Evolutionary conservation across 75 land plant genomes (phyloP).

Genomic region (Larix kaempferi): DNA sequence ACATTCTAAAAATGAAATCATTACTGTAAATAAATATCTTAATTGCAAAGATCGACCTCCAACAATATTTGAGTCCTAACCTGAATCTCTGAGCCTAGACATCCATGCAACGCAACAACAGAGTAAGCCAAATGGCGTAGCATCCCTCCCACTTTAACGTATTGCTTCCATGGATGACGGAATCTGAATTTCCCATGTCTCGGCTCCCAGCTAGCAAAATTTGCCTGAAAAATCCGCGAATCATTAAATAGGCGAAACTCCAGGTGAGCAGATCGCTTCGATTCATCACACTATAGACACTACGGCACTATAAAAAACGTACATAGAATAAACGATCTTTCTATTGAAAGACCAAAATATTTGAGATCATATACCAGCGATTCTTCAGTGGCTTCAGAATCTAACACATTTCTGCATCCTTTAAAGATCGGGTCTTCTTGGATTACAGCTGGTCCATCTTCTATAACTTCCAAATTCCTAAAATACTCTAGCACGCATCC

Average conservation of each 20-base stretch:
- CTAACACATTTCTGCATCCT: conserved; percentile 32
- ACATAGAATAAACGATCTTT: no score
- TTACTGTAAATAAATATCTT: no score
- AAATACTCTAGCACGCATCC: conserved; percentile 37
- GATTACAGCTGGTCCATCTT: not conserved
- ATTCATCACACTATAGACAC: no score
- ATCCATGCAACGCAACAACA: conserved; percentile 43
- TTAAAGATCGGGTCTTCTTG: conserved; percentile 10
- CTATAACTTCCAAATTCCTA: no score
- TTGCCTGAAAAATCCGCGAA: conserved; percentile 36
- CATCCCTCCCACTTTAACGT: conserved; percentile 45
- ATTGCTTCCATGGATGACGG: conserved; percentile 60
- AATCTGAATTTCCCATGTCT: conserved; percentile 63
- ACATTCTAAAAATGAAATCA: no score
- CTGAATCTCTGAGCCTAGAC: conserved; percentile 48
- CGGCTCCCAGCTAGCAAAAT: conserved; percentile 78
- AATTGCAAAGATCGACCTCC: no score
- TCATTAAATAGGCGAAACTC: not conserved
- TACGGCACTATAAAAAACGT: no score
- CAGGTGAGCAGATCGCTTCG: no score
- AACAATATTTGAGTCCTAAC: conserved; percentile 17
- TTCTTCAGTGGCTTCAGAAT: conserved; percentile 51
- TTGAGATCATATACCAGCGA: conserved; percentile 25
- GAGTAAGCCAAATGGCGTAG: conserved; percentile 62
- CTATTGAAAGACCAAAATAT: no score